A percentile compares a stretch with the other conserved stretches of the same genome.
These are phyloP conservation scores for Aspergillus sergii DNA, from an alignment of 2,329 filamentous ascomycete genomes.

Conservation along the genomic window DNA sequence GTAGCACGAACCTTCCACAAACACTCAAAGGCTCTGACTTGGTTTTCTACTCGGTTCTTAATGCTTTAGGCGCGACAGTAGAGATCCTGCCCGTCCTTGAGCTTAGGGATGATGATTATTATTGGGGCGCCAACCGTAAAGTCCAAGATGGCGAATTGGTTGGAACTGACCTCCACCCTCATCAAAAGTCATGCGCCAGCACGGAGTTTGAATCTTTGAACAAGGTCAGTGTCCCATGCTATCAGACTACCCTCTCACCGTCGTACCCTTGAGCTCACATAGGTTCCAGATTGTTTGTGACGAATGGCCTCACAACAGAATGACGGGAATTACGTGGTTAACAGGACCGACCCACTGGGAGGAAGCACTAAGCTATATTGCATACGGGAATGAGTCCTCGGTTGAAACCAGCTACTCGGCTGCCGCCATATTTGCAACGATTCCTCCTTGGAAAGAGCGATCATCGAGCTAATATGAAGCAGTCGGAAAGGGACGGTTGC, in stretches of 20 bases:
- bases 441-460: conserved; percentile 19
- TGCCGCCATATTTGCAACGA: conserved; percentile 26
- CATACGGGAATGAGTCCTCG: conserved; percentile 26
- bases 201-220: neutral
- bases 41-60: conserved; percentile 43
- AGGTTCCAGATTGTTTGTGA: conserved; percentile 4
- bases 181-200: neutral
- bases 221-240: neutral
- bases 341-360: conserved; percentile 19
- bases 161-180: no score
- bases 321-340: conserved; percentile 28
- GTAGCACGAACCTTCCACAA: conserved; percentile 31
- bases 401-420: conserved; percentile 22
- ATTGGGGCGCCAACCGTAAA: neutral
- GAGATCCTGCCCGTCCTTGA: conserved; percentile 33
- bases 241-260: neutral
- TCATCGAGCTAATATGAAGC: neutral
- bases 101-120: neutral
- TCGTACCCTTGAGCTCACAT: neutral
- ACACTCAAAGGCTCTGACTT: conserved; percentile 53
- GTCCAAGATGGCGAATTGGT: no score
- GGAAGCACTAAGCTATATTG: conserved; percentile 22
- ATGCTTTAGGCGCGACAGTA: conserved; percentile 33
- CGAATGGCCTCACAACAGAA: conserved; percentile 13
- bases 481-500: no score